Base-by-base conservation (phyloP, 2,329 filamentous ascomycete genomes). In the Phoma sp. region DNA sequence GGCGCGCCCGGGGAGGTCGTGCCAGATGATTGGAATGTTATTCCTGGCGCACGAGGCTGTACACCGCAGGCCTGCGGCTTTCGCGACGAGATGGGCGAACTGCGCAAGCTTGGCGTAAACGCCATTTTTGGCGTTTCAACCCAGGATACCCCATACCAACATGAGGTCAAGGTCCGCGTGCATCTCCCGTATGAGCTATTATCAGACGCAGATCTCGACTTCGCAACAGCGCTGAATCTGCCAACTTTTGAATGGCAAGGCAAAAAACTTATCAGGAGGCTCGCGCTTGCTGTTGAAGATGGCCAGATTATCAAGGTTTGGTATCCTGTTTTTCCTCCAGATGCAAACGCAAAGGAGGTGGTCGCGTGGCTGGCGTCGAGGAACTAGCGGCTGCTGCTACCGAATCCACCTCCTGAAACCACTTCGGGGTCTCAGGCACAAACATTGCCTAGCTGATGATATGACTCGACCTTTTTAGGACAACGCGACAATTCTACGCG, bases 301-400 rank as follows among this genome's bases (percentile, higher is more conserved):
- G 77, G 76, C 5, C 73, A 64, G 59, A 68, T 79, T 32, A 57
- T 72, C 39, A 75, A 74, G 58, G 70, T 76, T 14, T 78, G 71
- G 67, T 79, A 78, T 68, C 76, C 74, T n/a, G 75, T 78, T 75
- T 78, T 59, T 73, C 57, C 76, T 44, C 74, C 77, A 13, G 69
- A 77, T 57, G 61, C 69, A 53, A 78, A 72, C 58, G 75, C 76
- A 8, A 68, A 69, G 52, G 69, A 76, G 50, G 69, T 77, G 32
- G 58, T 75, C 47, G 62, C 66, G 55, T 79, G 70, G 70, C 58
- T 67, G 45, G 52, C 57, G 60, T 46, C 39, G 60, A 60, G 44
- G 59, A 61, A 62, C 56, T 66, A 64, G 60, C 54, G 57, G 50
- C 53, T 42, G 55, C 57, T 62, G 49, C 57, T 61, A 63, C 58